Evolutionary conservation across 331 rosid genomes (phyloP).

Genomic region (Pyracantha coccinea): DNA sequence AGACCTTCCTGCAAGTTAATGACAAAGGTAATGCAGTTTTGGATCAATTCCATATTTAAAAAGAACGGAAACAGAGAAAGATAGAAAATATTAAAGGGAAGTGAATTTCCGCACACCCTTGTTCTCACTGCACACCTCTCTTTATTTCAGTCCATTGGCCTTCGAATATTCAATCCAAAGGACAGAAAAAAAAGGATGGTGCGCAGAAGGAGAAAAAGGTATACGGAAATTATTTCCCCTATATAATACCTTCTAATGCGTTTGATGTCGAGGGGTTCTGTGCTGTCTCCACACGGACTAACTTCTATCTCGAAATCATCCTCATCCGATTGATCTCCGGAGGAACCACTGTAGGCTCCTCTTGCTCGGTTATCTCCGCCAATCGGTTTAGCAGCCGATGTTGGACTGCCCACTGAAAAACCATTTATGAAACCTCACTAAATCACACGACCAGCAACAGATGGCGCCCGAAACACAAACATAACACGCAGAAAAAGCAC

Average conservation of each 20-base stretch:
- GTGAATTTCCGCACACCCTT: too few relatives aligned
- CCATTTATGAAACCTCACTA: background rate
- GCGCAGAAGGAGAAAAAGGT: background rate
- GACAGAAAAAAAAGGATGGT: background rate
- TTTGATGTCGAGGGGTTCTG: conserved; percentile 37
- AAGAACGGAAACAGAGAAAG: background rate
- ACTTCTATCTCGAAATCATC: conserved; percentile 56
- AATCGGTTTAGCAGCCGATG: conserved; percentile 50
- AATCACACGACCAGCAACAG: background rate
- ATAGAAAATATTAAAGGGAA: background rate
- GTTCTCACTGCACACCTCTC: background rate
- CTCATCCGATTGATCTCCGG: conserved; percentile 69
- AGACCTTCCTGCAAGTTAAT: conserved; percentile 46
- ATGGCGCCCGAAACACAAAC: background rate
- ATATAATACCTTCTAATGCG: conserved; percentile 58
- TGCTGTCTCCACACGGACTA: conserved; percentile 61
- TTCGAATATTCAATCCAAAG: too few relatives aligned
- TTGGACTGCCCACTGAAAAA: conserved; percentile 65
- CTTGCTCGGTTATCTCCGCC: conserved; percentile 36
- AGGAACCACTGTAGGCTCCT: conserved; percentile 64
- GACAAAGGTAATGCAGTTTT: background rate
- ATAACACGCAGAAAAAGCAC: background rate
- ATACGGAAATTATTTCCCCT: background rate
- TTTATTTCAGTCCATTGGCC: background rate
- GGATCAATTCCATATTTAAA: background rate